These are phyloP conservation scores for Sapria himalayana DNA, from an alignment of 345 rosid species.

Conservation along the genomic window DNA sequence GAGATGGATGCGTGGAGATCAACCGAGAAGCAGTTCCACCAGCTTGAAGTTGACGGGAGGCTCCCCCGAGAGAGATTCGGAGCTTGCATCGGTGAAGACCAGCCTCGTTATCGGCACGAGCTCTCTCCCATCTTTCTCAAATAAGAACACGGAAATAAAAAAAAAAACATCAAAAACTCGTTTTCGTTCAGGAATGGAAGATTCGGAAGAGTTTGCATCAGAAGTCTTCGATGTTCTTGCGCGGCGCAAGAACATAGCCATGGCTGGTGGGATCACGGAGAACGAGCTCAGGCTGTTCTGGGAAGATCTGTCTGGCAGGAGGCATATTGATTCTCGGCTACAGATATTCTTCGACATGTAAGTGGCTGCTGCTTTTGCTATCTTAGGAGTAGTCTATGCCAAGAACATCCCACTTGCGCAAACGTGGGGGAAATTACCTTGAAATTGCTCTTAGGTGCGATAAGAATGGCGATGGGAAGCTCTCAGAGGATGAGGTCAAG, in stretches of 20 bases:
- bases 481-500: slow-evolving; percentile 74
- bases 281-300: slow-evolving; percentile 54
- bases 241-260: slow-evolving; percentile 31
- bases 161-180: not conserved
- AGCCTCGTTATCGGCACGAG: not conserved
- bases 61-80: slow-evolving; percentile 55
- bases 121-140: not conserved
- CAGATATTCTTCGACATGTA: slow-evolving; percentile 94
- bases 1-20: slow-evolving; percentile 74
- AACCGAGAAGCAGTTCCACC: slow-evolving; percentile 52
- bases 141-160: no score
- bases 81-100: slow-evolving; percentile 46
- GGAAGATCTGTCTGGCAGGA: slow-evolving; percentile 70
- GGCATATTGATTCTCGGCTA: slow-evolving; percentile 63
- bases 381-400: no score
- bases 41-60: slow-evolving; percentile 34
- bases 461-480: slow-evolving; percentile 82
- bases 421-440: not conserved
- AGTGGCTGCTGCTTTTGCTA: not conserved
- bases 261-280: slow-evolving; percentile 36
- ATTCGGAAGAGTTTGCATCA: slow-evolving; percentile 61
- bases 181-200: slow-evolving; percentile 50
- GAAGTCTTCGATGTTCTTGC: slow-evolving; percentile 69
- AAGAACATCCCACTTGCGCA: no score
- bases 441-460: slow-evolving; percentile 44